Evolutionary conservation across 2,329 filamentous ascomycete genomes (phyloP).

Genomic region (Cercospora zeina): DNA sequence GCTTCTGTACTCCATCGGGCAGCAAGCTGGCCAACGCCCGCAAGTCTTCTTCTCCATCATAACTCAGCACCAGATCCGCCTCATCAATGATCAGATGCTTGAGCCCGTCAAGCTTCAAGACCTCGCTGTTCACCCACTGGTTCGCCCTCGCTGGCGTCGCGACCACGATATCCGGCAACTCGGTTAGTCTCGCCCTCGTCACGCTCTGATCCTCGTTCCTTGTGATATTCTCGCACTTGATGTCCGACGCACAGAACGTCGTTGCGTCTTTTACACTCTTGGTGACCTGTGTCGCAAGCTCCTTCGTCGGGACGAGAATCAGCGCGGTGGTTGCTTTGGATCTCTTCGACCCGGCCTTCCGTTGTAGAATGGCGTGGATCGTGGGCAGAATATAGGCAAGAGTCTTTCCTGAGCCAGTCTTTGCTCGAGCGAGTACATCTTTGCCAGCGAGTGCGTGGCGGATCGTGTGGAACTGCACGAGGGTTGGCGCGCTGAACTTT

Average conservation of each 20-base stretch:
- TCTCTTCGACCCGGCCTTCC: constrained; percentile 62
- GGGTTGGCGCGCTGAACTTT: constrained; percentile 82
- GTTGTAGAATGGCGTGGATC: constrained; percentile 78
- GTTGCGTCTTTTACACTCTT: constrained; percentile 75
- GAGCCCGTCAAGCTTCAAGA: constrained; percentile 69
- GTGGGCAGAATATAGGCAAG: constrained; percentile 91
- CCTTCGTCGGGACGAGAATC: constrained; percentile 89
- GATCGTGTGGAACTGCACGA: constrained; percentile 83
- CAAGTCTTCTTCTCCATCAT: constrained; percentile 90
- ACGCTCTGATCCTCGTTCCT: constrained; percentile 89
- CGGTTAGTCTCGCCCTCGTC: constrained; percentile 80
- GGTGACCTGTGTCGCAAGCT: constrained; percentile 88
- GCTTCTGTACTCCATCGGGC: constrained; percentile 82
- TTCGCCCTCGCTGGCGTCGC: constrained; percentile 85
- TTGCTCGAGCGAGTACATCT: constrained; percentile 87
- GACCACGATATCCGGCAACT: constrained; percentile 83
- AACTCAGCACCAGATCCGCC: constrained; percentile 88
- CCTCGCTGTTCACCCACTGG: constrained; percentile 71
- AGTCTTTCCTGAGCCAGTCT: constrained; percentile 95
- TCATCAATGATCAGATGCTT: constrained; percentile 86
- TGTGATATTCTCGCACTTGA: constrained; percentile 81
- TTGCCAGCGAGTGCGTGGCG: constrained; percentile 83
- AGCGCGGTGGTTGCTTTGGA: constrained; percentile 65
- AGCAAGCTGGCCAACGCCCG: constrained; percentile 74
- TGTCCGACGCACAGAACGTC: constrained; percentile 79